Evolutionary conservation across 768 basidiomycete genomes (phyloP), one percentile per base, ranked within the genome.

Genomic region (Rhodotorula diobovata): DNA sequence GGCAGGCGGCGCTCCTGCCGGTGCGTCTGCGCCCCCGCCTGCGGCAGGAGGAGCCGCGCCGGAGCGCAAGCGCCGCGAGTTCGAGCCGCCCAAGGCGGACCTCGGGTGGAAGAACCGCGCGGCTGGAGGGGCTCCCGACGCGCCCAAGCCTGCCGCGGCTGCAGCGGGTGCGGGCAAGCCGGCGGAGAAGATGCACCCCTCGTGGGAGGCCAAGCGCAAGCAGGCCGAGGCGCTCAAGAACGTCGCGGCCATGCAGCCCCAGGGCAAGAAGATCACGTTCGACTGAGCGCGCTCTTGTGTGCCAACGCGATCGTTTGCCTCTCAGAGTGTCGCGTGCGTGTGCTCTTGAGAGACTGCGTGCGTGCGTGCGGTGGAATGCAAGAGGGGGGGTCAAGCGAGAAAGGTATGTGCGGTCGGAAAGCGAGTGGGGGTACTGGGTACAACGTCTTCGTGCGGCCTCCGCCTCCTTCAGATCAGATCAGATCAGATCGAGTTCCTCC

Each of bases 181-280:
- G 55, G 81, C 81, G 30, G 83, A 78, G 79, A 83, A 86, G 41
- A 74, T 96, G 66, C 96, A 99, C 81, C 95, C 96, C 4, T 95
- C 92, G 23, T 99, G 96, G 95, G 91, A 91, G 80, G 96, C 96
- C 12, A 97, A 94, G 82, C 85, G 84, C 80, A 88, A 86, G 79
- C 80, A 88, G 69, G 91, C 89, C 81, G 80, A 82, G 71, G 77
- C 76, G 68, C 78, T 74, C 45, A 86, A 75, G 53, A 59, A 61
- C 7, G 83, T 82, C n/a, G 82, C 82, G 14, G 88, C 89, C 48
- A 80, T 87, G 18, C 85, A 87, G 54, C 83, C 87, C 57, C 87
- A 88, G 80, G 90, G 92, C 35, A 93, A 87, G 79, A 96, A 96
- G 83, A 95, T 96, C 65, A 80, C 81, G 1, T 85, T 85, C 72